phyloP scores from a whole-genome alignment of 2,329 filamentous ascomycete genomes.

The Madurella mycetomatis region DNA sequence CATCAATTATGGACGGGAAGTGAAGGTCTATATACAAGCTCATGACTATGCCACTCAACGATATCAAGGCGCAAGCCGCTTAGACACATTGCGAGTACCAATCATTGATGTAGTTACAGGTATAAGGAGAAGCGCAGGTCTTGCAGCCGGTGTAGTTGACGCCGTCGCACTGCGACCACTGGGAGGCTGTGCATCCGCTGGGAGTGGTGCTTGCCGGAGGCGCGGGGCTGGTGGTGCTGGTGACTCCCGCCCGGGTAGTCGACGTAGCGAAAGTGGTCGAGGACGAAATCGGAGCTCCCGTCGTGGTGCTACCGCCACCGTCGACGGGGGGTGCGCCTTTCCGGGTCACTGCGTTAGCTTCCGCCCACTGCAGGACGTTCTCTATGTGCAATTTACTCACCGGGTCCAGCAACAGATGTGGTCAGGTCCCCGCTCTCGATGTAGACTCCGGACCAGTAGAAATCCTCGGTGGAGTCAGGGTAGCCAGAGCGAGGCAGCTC shows the following conservation, averaged over 20 bases:
- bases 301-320: conserved; percentile 9
- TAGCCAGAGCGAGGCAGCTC: conserved; percentile 57
- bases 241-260: conserved; percentile 7
- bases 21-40: too few species aligned
- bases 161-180: conserved; percentile 29
- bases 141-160: conserved; percentile 26
- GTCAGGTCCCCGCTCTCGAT: conserved; percentile 53
- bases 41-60: too few species aligned
- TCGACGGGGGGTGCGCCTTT: conserved; percentile 15
- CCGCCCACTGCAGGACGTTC: too few species aligned
- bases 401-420: conserved; percentile 27
- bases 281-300: background rate
- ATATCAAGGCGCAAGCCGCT: background rate
- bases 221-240: conserved; percentile 18
- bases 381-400: conserved; percentile 6
- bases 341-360: too few species aligned
- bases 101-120: conserved; percentile 27
- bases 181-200: conserved; percentile 21
- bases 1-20: background rate
- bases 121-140: conserved; percentile 24
- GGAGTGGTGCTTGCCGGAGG: conserved; percentile 16
- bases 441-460: conserved; percentile 69
- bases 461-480: conserved; percentile 56
- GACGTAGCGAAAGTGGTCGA: conserved; percentile 20
- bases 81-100: conserved; percentile 26